These are phyloP conservation scores for Schwanniomyces yamadae DNA, from an alignment of 805 yeast species.

Conservation along the genomic window DNA sequence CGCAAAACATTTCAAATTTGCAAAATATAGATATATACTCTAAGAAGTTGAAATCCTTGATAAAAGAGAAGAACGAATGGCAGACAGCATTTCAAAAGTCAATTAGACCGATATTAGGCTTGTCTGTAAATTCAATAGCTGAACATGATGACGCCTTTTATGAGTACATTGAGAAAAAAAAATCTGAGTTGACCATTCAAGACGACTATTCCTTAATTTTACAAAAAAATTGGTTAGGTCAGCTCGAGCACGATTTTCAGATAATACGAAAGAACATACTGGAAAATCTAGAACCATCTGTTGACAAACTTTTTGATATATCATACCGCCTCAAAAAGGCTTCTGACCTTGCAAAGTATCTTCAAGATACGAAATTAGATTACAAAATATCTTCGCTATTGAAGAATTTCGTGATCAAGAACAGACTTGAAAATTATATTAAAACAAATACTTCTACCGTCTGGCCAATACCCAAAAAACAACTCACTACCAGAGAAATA, in stretches of 20 bases:
- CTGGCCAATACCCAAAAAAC: conserved; percentile 19
- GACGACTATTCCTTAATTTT: conserved; percentile 11
- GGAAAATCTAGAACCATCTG: conserved; percentile 20
- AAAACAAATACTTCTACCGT: conserved; percentile 1
- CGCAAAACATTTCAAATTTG: conserved; percentile 53
- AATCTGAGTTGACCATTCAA: neutral
- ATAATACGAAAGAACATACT: conserved; percentile 14
- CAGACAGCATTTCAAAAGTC: conserved; percentile 24
- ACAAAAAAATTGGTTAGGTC: conserved; percentile 13
- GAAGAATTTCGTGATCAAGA: conserved; percentile 19
- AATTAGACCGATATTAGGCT: conserved; percentile 14
- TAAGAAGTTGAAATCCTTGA: conserved; percentile 42
- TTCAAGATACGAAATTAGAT: conserved; percentile 17
- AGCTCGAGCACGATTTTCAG: conserved; percentile 10
- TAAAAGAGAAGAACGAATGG: conserved; percentile 51
- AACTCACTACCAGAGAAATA: conserved; percentile 17
- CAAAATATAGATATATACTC: conserved; percentile 48
- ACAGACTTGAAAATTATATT: conserved; percentile 11
- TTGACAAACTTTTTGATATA: conserved; percentile 39
- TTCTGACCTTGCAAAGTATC: conserved; percentile 19
- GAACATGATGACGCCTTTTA: conserved; percentile 17
- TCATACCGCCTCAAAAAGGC: conserved; percentile 28
- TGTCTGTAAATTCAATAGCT: conserved; percentile 10
- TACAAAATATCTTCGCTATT: conserved; percentile 20
- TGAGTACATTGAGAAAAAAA: conserved; percentile 16